Evolutionary conservation across 805 yeast genomes (phyloP).

Genomic region (Yarrowia sp.): DNA sequence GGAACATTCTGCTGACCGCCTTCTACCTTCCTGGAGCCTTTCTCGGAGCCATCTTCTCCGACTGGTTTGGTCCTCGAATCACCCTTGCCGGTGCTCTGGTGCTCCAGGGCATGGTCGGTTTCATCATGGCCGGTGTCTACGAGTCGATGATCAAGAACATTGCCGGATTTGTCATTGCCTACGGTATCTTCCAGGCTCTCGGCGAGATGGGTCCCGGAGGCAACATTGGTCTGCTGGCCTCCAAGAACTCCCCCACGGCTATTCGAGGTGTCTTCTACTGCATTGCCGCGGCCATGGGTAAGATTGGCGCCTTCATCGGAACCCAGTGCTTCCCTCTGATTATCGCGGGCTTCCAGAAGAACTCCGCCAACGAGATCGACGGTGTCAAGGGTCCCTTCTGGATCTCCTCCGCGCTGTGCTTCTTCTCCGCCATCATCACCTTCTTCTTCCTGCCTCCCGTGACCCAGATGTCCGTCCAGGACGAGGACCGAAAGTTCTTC

Average conservation of each 20-base stretch:
- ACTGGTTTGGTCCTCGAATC: slow-evolving; percentile 85
- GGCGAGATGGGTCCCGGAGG: slow-evolving; percentile 97
- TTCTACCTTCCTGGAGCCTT: slow-evolving; percentile 90
- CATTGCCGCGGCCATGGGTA: slow-evolving; percentile 87
- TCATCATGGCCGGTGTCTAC: slow-evolving; percentile 74
- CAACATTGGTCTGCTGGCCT: slow-evolving; percentile 81
- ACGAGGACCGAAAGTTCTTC: slow-evolving; percentile 72
- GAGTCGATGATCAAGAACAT: slow-evolving; percentile 54
- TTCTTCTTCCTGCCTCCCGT: slow-evolving; percentile 73
- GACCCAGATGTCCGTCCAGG: slow-evolving; percentile 76
- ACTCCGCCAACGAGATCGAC: slow-evolving; percentile 42
- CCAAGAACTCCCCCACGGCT: slow-evolving; percentile 83
- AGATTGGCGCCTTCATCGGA: slow-evolving; percentile 90
- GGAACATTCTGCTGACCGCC: slow-evolving; percentile 85
- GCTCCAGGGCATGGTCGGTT: slow-evolving; percentile 76
- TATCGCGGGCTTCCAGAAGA: slow-evolving; percentile 56
- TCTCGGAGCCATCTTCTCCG: slow-evolving; percentile 81
- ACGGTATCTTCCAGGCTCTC: slow-evolving; percentile 79
- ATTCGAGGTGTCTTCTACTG: slow-evolving; percentile 90
- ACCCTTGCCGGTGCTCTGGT: slow-evolving; percentile 68
- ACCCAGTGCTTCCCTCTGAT: slow-evolving; percentile 85
- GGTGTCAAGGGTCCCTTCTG: slow-evolving; percentile 80
- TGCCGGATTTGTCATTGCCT: slow-evolving; percentile 79
- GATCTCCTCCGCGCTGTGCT: slow-evolving; percentile 73
- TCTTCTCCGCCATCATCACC: slow-evolving; percentile 67